A percentile compares a stretch with the other conserved stretches of the same genome.
Evolutionary conservation across 495 filamentous ascomycete genomes (phyloP).

Genomic region (Aspergillus affinis): DNA sequence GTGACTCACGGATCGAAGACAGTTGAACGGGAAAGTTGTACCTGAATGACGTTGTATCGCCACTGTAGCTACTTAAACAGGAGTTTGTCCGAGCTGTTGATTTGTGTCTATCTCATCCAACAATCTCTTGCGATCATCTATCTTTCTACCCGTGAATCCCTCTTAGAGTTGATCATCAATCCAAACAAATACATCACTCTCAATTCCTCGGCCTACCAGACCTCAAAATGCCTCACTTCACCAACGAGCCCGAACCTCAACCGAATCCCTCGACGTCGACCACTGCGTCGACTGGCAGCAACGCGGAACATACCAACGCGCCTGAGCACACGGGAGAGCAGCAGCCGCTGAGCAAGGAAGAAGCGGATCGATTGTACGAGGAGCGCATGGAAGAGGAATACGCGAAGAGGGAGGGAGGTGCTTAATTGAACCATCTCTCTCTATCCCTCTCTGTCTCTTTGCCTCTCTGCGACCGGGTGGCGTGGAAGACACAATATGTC

Average conservation of each 20-base stretch:
- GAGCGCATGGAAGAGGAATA: slow-evolving; percentile 78
- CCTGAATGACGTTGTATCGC: slow-evolving; percentile 8
- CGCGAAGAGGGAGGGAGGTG: slow-evolving; percentile 72
- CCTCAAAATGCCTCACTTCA: not conserved
- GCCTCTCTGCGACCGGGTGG: too few relatives aligned
- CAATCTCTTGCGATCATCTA: too few relatives aligned
- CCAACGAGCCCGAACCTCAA: not conserved
- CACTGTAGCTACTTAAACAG: slow-evolving; percentile 1
- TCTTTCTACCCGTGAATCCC: too few relatives aligned
- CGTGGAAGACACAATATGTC: too few relatives aligned
- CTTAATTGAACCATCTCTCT: slow-evolving; percentile 31
- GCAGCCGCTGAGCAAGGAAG: slow-evolving; percentile 44
- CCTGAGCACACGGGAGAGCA: slow-evolving; percentile 15
- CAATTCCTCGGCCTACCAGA: not conserved
- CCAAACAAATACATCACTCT: not conserved
- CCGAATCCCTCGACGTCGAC: not conserved
- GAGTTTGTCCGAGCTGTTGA: not conserved
- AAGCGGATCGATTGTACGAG: slow-evolving; percentile 63
- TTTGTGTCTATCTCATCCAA: too few relatives aligned
- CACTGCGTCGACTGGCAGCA: not conserved
- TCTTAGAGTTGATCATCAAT: too few relatives aligned
- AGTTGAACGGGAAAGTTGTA: not conserved
- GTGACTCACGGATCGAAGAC: too few relatives aligned
- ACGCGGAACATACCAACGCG: not conserved
- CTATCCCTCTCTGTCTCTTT: not conserved